These are phyloP conservation scores for Zygoascus biomembranicola DNA, from an alignment of 805 yeast genomes.

Conservation along the genomic window DNA sequence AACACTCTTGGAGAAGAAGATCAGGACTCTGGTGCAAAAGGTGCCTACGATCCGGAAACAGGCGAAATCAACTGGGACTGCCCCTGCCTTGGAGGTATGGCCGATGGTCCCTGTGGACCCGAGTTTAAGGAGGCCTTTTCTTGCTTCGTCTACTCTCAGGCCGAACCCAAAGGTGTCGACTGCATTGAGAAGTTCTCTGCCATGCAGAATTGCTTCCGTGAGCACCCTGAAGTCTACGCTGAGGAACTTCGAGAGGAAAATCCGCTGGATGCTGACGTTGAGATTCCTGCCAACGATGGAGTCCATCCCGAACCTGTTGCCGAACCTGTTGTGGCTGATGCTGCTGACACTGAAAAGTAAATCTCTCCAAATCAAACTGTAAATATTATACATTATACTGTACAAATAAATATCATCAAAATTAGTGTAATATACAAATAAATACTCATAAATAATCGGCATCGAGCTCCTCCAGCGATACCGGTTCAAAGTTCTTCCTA, in stretches of 20 bases:
- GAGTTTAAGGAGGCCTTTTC: slow-evolving; percentile 91
- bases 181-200: slow-evolving; percentile 82
- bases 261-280: slow-evolving; percentile 14
- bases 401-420: neutral
- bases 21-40: slow-evolving; percentile 28
- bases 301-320: neutral
- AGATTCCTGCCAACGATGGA: neutral
- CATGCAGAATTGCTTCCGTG: slow-evolving; percentile 93
- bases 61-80: slow-evolving; percentile 99
- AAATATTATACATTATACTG: neutral
- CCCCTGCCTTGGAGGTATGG: slow-evolving; percentile 99
- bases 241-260: slow-evolving; percentile 84
- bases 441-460: neutral
- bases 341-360: slow-evolving; percentile 2
- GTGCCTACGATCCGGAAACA: slow-evolving; percentile 91
- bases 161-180: slow-evolving; percentile 94
- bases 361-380: neutral
- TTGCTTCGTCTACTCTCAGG: slow-evolving; percentile 88
- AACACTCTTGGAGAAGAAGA: slow-evolving; percentile 4
- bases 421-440: neutral
- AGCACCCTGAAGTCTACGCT: slow-evolving; percentile 85
- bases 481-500: slow-evolving; percentile 7
- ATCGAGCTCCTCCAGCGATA: slow-evolving; percentile 18
- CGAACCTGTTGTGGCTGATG: neutral
- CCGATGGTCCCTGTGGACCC: slow-evolving; percentile 96